A percentile compares a stretch with the other conserved stretches of the same genome.
Evolutionary conservation across 2,329 filamentous ascomycete species (phyloP).

Genomic region (Talaromyces sp.): DNA sequence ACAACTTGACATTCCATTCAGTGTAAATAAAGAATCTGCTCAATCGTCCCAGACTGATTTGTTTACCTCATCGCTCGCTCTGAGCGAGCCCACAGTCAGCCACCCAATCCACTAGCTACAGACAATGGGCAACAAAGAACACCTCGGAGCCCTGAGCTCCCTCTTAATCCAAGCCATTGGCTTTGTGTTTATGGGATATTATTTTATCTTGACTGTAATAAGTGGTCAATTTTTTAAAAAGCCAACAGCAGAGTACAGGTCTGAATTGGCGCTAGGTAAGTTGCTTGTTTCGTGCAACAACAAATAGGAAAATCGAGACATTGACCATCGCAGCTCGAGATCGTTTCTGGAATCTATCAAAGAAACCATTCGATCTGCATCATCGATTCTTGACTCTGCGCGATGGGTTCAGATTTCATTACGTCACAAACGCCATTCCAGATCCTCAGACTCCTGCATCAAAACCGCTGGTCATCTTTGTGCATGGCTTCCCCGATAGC

Average conservation of each 20-base stretch:
- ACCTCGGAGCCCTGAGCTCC: conserved; percentile 22
- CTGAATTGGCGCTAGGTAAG: conserved; percentile 43
- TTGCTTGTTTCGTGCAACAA: neutral
- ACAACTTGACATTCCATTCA: neutral
- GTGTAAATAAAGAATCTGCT: neutral
- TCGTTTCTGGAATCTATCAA: conserved; percentile 54
- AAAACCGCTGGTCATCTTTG: conserved; percentile 49
- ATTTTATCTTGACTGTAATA: conserved; percentile 28
- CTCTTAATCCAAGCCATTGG: conserved; percentile 32
- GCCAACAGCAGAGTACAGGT: conserved; percentile 37
- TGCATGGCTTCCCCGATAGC: conserved; percentile 61
- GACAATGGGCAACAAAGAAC: conserved; percentile 24
- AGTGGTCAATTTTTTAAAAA: conserved; percentile 38
- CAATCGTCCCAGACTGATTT: neutral
- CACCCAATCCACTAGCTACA: neutral
- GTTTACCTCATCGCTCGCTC: neutral
- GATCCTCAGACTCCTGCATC: conserved; percentile 24
- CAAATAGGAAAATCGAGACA: too few relatives aligned
- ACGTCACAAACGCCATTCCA: conserved; percentile 44
- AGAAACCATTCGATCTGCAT: conserved; percentile 44
- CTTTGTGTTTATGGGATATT: conserved; percentile 34
- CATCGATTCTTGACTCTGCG: conserved; percentile 53
- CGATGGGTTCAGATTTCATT: conserved; percentile 54
- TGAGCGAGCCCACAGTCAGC: neutral
- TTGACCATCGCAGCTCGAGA: conserved; percentile 43